Percentiles rank a stretch among this genome's conserved stretches.
These are phyloP conservation scores for Olyra latifolia DNA, from an alignment of 176 grass and related monocot genomes.

Conservation along the genomic window DNA sequence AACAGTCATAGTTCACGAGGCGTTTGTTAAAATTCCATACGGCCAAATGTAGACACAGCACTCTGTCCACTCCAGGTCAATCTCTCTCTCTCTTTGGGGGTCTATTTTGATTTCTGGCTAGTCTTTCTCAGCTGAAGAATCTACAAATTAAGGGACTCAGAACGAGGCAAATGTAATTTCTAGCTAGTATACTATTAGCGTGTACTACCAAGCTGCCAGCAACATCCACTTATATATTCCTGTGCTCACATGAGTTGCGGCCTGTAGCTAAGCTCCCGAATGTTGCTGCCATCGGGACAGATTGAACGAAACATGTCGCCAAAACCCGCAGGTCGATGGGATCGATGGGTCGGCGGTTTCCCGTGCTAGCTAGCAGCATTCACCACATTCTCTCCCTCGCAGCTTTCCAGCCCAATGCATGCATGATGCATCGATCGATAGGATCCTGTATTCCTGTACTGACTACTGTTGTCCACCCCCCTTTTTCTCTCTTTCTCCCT, in stretches of 20 bases:
- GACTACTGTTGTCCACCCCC: background rate
- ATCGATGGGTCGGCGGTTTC: background rate
- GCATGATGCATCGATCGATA: too few species aligned
- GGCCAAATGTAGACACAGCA: constrained; percentile 34
- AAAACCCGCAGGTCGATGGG: constrained; percentile 14
- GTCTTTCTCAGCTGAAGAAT: background rate
- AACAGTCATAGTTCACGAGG: constrained; percentile 60
- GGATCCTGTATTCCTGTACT: too few species aligned
- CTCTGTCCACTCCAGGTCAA: background rate
- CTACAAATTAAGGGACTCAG: background rate
- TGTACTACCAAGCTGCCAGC: background rate
- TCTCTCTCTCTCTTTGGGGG: background rate
- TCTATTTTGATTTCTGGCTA: background rate
- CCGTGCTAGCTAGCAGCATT: background rate
- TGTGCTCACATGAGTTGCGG: background rate
- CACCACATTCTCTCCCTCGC: constrained; percentile 17
- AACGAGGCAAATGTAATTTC: background rate
- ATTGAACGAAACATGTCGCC: background rate
- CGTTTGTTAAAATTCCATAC: constrained; percentile 55
- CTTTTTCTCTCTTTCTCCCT: rapidly evolving
- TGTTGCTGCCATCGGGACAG: constrained; percentile 31
- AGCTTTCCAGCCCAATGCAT: background rate
- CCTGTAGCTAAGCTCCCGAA: constrained; percentile 6
- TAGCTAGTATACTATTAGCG: background rate
- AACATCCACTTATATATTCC: background rate